These are phyloP conservation scores for Halteria grandinella DNA, from an alignment of 73 alveolate species.

Conservation along the genomic window DNA sequence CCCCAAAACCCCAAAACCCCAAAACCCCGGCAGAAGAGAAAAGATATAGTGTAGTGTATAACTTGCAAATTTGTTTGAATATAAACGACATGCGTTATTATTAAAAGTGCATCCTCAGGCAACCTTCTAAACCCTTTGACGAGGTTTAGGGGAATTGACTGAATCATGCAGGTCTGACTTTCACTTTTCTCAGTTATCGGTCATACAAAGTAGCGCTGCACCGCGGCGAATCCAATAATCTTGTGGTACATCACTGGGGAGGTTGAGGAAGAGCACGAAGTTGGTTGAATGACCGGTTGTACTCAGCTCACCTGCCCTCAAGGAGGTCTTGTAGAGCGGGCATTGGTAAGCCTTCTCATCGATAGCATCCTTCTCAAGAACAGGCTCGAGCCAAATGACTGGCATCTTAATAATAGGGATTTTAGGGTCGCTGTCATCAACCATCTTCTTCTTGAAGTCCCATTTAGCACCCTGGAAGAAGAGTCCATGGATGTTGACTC, in stretches of 20 bases:
- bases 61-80: no score
- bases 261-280: conserved; percentile 87
- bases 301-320: conserved; percentile 90
- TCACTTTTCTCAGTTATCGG: conserved; percentile 69
- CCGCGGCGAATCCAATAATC: conserved; percentile 89
- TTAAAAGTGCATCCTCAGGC: no score
- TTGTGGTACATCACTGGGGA: conserved; percentile 66
- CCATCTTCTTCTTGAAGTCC: conserved; percentile 83
- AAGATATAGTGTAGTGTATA: no score
- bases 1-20: no score
- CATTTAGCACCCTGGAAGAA: conserved; percentile 99
- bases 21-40: no score
- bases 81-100: no score
- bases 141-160: no score
- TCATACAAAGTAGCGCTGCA: conserved; percentile 81
- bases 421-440: conserved; percentile 92
- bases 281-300: conserved; percentile 97
- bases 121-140: no score
- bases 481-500: conserved; percentile 99
- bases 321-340: conserved; percentile 97
- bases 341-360: conserved; percentile 80
- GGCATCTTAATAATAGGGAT: conserved; percentile 97
- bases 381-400: conserved; percentile 93
- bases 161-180: no score
- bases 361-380: conserved; percentile 60